Percentiles rank a stretch among this genome's conserved stretches.
These are phyloP conservation scores for Pichia sp. DNA, from an alignment of 1,139 yeast species.

Conservation along the genomic window DNA sequence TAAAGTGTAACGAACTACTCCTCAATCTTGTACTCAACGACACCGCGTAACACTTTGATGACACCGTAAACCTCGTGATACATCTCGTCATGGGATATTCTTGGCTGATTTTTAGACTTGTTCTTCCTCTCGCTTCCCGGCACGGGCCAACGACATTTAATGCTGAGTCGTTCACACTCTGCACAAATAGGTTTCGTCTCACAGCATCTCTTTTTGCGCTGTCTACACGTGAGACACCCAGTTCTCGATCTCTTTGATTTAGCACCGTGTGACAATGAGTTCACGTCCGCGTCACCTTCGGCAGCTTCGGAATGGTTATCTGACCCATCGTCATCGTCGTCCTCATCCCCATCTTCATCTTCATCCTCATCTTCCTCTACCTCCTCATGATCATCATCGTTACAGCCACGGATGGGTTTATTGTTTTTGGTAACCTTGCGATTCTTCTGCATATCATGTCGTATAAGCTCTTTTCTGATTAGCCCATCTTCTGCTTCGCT, in stretches of 20 bases:
- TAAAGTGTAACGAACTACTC: too few species aligned
- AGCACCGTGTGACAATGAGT: too few species aligned
- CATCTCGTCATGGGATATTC: conserved; percentile 25
- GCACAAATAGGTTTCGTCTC: conserved; percentile 54
- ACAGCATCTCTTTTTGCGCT: conserved; percentile 67
- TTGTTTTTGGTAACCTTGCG: too few species aligned
- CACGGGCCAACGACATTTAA: conserved; percentile 48
- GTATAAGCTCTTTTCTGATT: not conserved
- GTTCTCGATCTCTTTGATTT: conserved; percentile 35
- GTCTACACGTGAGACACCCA: conserved; percentile 69
- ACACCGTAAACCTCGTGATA: conserved; percentile 46
- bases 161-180: conserved; percentile 49
- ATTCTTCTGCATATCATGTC: too few species aligned
- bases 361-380: conserved; percentile 1
- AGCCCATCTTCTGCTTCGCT: not conserved
- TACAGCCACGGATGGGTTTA: too few species aligned
- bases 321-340: not conserved
- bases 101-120: conserved; percentile 23
- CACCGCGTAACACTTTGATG: conserved; percentile 55
- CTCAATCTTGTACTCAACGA: conserved; percentile 37
- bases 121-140: conserved; percentile 45
- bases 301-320: not conserved
- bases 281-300: not conserved
- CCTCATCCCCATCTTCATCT: not conserved
- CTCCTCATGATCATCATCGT: conserved; percentile 1